Evolutionary conservation across 768 basidiomycete species (phyloP).

Genomic region (Crucibulum laeve): DNA sequence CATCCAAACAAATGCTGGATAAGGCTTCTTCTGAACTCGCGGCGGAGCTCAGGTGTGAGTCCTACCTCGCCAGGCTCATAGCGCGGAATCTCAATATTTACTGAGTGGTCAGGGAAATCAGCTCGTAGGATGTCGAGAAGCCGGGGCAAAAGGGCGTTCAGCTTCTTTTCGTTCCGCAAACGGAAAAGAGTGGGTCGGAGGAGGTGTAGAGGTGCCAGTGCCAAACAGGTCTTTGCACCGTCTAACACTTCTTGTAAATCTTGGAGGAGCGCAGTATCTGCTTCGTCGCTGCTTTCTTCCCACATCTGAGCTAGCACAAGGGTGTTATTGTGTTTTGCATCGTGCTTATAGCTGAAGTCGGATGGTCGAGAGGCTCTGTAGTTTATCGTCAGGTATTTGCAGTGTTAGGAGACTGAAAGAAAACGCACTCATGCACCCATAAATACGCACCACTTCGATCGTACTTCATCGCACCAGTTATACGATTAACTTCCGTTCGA

Average conservation of each 20-base stretch:
- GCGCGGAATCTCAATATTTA: conserved; percentile 21
- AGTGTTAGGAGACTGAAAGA: not conserved
- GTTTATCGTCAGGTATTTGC: not conserved
- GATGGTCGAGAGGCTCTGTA: conserved; percentile 54
- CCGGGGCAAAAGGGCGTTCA: conserved; percentile 33
- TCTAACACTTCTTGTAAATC: not conserved
- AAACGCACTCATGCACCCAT: conserved; percentile 76
- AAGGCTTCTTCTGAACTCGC: conserved; percentile 48
- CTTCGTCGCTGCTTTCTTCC: conserved; percentile 32
- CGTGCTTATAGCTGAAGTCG: conserved; percentile 81
- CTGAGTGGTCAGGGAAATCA: conserved; percentile 25
- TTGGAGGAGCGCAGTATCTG: not conserved
- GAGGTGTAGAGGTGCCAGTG: conserved; percentile 38
- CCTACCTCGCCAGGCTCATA: conserved; percentile 17
- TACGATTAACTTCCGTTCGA: conserved; percentile 50
- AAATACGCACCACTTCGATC: conserved; percentile 49
- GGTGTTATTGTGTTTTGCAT: conserved; percentile 55
- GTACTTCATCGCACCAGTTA: conserved; percentile 56
- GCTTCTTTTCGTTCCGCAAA: conserved; percentile 11
- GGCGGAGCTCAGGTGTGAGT: conserved; percentile 31
- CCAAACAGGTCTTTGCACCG: not conserved
- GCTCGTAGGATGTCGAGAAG: conserved; percentile 42
- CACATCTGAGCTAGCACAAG: conserved; percentile 58
- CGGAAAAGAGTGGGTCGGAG: conserved; percentile 49
- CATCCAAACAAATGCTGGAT: conserved; percentile 59